phyloP scores from a whole-genome alignment of 2,329 filamentous ascomycete genomes.

The Beauveria bassiana region DNA sequence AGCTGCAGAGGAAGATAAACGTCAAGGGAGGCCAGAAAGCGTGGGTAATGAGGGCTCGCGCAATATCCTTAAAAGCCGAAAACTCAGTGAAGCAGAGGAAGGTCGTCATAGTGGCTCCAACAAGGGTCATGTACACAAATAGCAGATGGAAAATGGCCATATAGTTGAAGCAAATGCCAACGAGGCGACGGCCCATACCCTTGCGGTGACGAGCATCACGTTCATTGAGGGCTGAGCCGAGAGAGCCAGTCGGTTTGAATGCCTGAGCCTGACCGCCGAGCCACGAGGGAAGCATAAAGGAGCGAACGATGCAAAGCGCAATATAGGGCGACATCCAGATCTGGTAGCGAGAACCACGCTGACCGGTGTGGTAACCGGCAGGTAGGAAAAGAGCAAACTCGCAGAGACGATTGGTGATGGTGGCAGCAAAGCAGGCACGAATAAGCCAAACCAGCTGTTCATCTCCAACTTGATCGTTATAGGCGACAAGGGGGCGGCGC shows the following conservation, averaged over 20 bases:
- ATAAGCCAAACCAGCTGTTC: slow-evolving; percentile 52
- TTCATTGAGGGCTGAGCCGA: slow-evolving; percentile 49
- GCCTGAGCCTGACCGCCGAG: slow-evolving; percentile 50
- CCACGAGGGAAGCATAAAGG: slow-evolving; percentile 51
- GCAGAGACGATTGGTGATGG: slow-evolving; percentile 44
- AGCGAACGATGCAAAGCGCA: slow-evolving; percentile 47
- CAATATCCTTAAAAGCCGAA: slow-evolving; percentile 29
- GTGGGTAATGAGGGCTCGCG: slow-evolving; percentile 49
- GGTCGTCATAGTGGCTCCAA: slow-evolving; percentile 40
- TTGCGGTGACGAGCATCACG: slow-evolving; percentile 44
- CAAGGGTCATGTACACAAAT: slow-evolving; percentile 46
- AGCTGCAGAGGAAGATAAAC: slow-evolving; percentile 46
- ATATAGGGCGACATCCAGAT: slow-evolving; percentile 59
- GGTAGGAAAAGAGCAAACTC: slow-evolving; percentile 53
- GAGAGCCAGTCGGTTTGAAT: slow-evolving; percentile 54
- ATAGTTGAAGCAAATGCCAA: slow-evolving; percentile 47
- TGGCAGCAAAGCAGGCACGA: slow-evolving; percentile 44
- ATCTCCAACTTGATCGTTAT: slow-evolving; percentile 29
- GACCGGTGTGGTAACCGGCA: slow-evolving; percentile 50
- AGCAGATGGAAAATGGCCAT: slow-evolving; percentile 46
- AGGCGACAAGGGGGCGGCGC: slow-evolving; percentile 50
- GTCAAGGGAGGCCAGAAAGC: slow-evolving; percentile 55
- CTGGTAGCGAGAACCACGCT: slow-evolving; percentile 47
- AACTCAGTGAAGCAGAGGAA: slow-evolving; percentile 41
- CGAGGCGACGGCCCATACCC: slow-evolving; percentile 45